Percentiles rank a stretch among this genome's conserved stretches.
These are phyloP conservation scores for Pseudocercospora cruenta DNA, from an alignment of 2,329 filamentous ascomycete species.

Conservation along the genomic window DNA sequence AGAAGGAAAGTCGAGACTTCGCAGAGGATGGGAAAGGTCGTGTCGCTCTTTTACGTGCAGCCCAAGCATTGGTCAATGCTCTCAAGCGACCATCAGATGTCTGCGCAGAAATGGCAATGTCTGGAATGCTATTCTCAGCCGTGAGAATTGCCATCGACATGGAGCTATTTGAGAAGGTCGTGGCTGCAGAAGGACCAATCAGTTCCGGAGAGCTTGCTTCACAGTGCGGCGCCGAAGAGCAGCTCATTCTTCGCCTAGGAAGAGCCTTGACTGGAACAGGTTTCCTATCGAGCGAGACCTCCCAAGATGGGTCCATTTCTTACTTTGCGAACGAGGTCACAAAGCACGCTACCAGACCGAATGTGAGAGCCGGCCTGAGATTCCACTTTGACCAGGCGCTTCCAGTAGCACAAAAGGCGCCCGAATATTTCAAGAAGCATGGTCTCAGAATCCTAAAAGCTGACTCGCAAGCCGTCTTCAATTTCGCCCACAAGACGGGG, in stretches of 20 bases:
- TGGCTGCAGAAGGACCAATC: neutral
- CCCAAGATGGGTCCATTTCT: conserved; percentile 2
- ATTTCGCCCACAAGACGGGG: conserved; percentile 20
- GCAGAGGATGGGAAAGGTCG: too few relatives aligned
- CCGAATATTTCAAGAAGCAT: conserved; percentile 21
- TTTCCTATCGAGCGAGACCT: conserved; percentile 1
- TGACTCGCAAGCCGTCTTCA: conserved; percentile 19
- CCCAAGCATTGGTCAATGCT: too few relatives aligned
- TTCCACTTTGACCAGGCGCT: conserved; percentile 21
- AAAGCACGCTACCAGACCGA: conserved; percentile 5
- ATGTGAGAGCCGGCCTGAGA: conserved; percentile 10
- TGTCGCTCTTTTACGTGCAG: too few relatives aligned
- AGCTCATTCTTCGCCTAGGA: conserved; percentile 13
- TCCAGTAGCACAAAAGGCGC: conserved; percentile 15
- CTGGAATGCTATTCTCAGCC: neutral
- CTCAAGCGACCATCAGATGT: too few relatives aligned
- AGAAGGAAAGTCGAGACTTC: too few relatives aligned
- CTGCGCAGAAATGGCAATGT: conserved; percentile 8
- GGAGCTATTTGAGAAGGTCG: conserved; percentile 11
- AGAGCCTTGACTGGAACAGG: conserved; percentile 7
- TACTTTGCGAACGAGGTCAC: conserved; percentile 3
- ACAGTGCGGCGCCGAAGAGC: neutral
- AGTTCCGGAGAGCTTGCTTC: neutral
- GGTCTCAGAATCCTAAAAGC: conserved; percentile 14
- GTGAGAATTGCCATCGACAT: conserved; percentile 15